These are phyloP conservation scores for Excoecaria agallocha DNA, from an alignment of 345 rosid species.

Conservation along the genomic window DNA sequence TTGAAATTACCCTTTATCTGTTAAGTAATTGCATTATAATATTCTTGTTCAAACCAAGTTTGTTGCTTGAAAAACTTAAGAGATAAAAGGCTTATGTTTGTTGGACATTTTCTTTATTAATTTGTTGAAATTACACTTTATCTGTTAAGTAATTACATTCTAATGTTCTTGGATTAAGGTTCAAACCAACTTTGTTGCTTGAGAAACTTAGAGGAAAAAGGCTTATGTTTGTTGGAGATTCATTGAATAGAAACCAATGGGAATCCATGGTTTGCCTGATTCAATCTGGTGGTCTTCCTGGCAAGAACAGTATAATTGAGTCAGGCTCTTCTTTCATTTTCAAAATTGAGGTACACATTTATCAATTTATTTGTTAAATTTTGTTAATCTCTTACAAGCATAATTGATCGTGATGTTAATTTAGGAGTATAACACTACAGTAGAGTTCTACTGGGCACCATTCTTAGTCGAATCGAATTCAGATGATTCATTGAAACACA, in stretches of 20 bases:
- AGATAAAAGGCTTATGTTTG: constrained; percentile 62
- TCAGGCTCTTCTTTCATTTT: constrained; percentile 35
- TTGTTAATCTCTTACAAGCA: not conserved
- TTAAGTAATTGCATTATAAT: not conserved
- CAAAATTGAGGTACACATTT: constrained; percentile 35
- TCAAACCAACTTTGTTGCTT: constrained; percentile 47
- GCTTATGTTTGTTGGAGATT: constrained; percentile 69
- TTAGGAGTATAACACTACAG: constrained; percentile 56
- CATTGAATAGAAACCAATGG: constrained; percentile 62
- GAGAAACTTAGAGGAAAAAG: constrained; percentile 60
- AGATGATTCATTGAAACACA: constrained; percentile 54
- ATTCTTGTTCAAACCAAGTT: constrained; percentile 39
- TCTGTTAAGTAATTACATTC: not conserved
- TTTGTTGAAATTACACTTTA: not conserved
- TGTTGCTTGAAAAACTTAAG: constrained; percentile 53
- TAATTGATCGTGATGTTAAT: not conserved
- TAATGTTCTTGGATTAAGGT: constrained; percentile 31
- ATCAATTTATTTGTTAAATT: not conserved
- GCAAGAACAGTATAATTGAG: constrained; percentile 40
- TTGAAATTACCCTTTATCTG: not conserved
- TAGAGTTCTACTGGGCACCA: constrained; percentile 71
- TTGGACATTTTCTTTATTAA: constrained; percentile 43
- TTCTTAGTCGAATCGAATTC: constrained; percentile 61
- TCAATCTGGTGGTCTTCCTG: constrained; percentile 42
- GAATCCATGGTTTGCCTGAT: constrained; percentile 64